phyloP scores from a whole-genome alignment of 371 early-diverging fungal species.

The Lichtheimia corymbifera region DNA sequence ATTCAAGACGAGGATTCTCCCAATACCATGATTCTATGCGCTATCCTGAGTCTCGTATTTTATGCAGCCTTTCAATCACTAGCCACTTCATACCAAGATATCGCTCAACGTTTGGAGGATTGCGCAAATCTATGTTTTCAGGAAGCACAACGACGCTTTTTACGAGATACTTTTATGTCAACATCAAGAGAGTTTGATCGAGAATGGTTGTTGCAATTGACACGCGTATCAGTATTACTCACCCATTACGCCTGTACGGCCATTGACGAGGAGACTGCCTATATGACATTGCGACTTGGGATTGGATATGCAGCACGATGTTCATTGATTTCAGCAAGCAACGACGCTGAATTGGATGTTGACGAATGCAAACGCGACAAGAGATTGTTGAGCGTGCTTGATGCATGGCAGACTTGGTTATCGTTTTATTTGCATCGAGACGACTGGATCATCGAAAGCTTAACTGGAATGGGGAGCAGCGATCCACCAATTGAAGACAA shows the following conservation, averaged over 20 bases:
- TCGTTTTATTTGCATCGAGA: slow-evolving; percentile 21
- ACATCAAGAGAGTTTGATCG: background rate
- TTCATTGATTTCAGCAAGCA: background rate
- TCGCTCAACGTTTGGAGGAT: slow-evolving; percentile 11
- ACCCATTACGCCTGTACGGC: slow-evolving; percentile 40
- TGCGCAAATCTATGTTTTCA: slow-evolving; percentile 24
- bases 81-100: slow-evolving; percentile 10
- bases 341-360: background rate
- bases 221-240: slow-evolving; percentile 31
- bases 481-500: background rate
- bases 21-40: slow-evolving; percentile 17
- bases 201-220: slow-evolving; percentile 7
- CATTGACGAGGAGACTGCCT: slow-evolving; percentile 35
- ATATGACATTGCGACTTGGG: slow-evolving; percentile 24
- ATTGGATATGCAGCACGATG: slow-evolving; percentile 18
- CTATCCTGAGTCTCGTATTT: slow-evolving; percentile 34
- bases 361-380: background rate
- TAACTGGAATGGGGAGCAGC: background rate
- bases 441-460: slow-evolving; percentile 2
- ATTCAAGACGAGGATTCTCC: slow-evolving; percentile 2
- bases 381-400: slow-evolving; percentile 4
- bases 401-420: slow-evolving; percentile 23
- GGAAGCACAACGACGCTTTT: slow-evolving; percentile 33
- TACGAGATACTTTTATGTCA: slow-evolving; percentile 21
- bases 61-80: slow-evolving; percentile 34